These are phyloP conservation scores for Cyberlindnera maritima DNA, from an alignment of 805 yeast species.

Conservation along the genomic window DNA sequence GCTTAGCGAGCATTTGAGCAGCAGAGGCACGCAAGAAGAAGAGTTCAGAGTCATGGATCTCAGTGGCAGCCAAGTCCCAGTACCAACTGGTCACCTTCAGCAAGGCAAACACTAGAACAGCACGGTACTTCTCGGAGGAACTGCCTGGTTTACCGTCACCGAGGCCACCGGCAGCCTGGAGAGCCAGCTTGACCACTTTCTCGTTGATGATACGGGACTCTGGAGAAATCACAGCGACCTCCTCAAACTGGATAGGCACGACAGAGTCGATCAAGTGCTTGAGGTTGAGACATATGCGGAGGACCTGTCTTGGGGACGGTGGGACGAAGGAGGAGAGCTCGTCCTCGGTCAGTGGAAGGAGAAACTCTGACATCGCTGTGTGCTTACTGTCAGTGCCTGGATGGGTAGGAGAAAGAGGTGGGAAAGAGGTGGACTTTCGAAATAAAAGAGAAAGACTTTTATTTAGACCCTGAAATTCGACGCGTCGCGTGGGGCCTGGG, in stretches of 20 bases:
- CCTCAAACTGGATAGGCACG: slow-evolving; percentile 63
- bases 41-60: slow-evolving; percentile 66
- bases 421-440: not conserved
- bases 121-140: slow-evolving; percentile 59
- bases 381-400: not conserved
- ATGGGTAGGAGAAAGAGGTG: not conserved
- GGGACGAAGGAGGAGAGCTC: slow-evolving; percentile 19
- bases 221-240: slow-evolving; percentile 46
- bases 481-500: not conserved
- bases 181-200: slow-evolving; percentile 56
- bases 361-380: slow-evolving; percentile 12
- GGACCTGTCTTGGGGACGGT: slow-evolving; percentile 65
- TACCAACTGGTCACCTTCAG: slow-evolving; percentile 82
- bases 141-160: slow-evolving; percentile 56
- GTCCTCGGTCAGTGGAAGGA: slow-evolving; percentile 23
- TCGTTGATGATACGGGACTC: slow-evolving; percentile 59
- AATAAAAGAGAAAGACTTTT: not conserved
- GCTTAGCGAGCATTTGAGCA: slow-evolving; percentile 72
- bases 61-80: slow-evolving; percentile 51
- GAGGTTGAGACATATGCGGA: slow-evolving; percentile 69
- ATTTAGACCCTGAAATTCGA: slow-evolving; percentile 5
- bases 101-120: slow-evolving; percentile 66
- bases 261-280: slow-evolving; percentile 69
- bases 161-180: slow-evolving; percentile 78
- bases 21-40: slow-evolving; percentile 59